Evolutionary conservation across 345 rosid species (phyloP).

Genomic region (Xanthoceras sorbifolium): DNA sequence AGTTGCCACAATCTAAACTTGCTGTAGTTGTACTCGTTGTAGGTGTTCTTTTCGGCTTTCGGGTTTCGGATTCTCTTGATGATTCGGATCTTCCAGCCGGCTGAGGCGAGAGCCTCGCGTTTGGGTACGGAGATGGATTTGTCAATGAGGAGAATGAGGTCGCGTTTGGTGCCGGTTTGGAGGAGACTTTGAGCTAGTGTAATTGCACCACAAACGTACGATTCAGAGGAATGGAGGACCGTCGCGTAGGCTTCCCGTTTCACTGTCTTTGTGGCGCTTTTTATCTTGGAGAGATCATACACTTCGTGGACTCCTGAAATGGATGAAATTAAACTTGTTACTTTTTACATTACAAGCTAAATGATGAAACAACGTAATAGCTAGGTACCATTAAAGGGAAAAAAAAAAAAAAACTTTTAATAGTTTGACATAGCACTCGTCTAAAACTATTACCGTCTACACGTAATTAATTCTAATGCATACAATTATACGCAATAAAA

Average conservation of each 20-base stretch:
- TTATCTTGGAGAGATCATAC: conserved; percentile 59
- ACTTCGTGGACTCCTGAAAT: conserved; percentile 60
- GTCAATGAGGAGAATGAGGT: conserved; percentile 81
- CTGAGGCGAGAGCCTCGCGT: conserved; percentile 57
- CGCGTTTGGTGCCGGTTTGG: conserved; percentile 75
- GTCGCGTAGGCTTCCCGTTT: conserved; percentile 90
- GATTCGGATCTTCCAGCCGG: conserved; percentile 80
- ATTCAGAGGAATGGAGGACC: conserved; percentile 82
- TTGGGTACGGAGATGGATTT: conserved; percentile 66
- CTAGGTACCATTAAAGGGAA: no score
- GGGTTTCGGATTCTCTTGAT: conserved; percentile 86
- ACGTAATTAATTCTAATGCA: no score
- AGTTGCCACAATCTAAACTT: conserved; percentile 91
- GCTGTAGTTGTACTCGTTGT: conserved; percentile 94
- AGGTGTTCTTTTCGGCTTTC: conserved; percentile 52
- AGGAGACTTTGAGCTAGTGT: conserved; percentile 83
- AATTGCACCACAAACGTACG: conserved; percentile 93
- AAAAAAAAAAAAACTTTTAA: no score
- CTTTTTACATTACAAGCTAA: neutral
- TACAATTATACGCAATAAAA: no score
- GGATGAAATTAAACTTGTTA: neutral
- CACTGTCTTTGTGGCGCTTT: conserved; percentile 42
- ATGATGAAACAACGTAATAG: no score
- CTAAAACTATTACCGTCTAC: no score
- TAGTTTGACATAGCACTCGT: no score